Evolutionary conservation across 352 stramenopile species (phyloP), one percentile per base, ranked within the genome.

Genomic region (Phytophthora macrochlamydospora): DNA sequence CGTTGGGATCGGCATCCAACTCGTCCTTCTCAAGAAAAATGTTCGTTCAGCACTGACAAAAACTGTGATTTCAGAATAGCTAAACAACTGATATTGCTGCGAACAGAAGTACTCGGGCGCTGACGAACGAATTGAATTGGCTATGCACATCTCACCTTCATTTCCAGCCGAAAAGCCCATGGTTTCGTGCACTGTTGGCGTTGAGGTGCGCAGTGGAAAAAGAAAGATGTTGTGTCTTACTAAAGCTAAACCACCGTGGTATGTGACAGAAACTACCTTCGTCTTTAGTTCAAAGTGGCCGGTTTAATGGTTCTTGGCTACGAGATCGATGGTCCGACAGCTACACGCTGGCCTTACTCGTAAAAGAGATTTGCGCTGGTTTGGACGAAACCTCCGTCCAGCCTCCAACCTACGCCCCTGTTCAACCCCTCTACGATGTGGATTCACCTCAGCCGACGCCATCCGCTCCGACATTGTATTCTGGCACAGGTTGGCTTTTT

Each of bases 271-370:
- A 72, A 45, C 51, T 93, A 18, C 81, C 83, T 4, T 30, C 44
- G 42, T 46, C 45, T 24, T 58, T 86, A 42, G 38, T 71, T 73
- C 59, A 65, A 50, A 76, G 79, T 48, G 76, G 66, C 2, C 68
- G 79, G 7, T 67, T 92, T 13, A 33, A 67, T 18, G 42, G 89
- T 13, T 69, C 85, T 9, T 93, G 80, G 82, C 62, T 94, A 3
- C 59, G 69, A 11, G 40, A 71, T 11, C 79, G 77, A 1, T 94
- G 86, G 86, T 79, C 78, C 3, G 45, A 69, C 18, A 65, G 48
- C 7, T 92, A 92, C 71, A 83, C 69, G 1, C 67, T 92, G 4
- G 59, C 62, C 8, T 18, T 76, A 18, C 74, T 91, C 31, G 71
- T 71, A 5, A 72, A 75, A 32, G 80, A 92, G 32, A 64, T 94